Evolutionary conservation across 768 basidiomycete genomes (phyloP), one percentile per base, ranked within the genome.

Genomic region (Rhodotorula kratochvilovae): DNA sequence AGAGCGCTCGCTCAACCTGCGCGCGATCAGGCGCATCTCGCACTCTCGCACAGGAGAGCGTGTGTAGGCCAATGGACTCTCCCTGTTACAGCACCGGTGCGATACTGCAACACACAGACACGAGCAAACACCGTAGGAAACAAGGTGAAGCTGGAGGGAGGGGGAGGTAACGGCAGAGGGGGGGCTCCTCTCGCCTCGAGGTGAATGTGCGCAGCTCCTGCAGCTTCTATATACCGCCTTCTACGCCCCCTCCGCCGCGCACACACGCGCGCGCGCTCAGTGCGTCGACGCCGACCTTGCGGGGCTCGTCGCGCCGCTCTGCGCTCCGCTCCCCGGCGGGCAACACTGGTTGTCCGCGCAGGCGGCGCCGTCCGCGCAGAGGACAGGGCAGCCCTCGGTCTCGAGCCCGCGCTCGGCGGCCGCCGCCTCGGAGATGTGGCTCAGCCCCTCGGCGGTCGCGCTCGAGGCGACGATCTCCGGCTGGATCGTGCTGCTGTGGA

Each of bases 401-500:
- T 68, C 67, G 23, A 63, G 55, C 0, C 70, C 70, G 25, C 45
- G 27, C 27, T 61, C 64, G 54, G 70, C 60, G 1, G 70, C 70
- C 23, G 70, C 70, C 6, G 61, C 39, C 11, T 45, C 60, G 2
- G 60, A 62, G 61, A 71, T 57, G 70, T 71, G 70, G 48, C 48
- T 27, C 12, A 54, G 51, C 17, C 35, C 54, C 3, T 6, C 53
- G 35, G 46, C 13, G 17, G 45, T 33, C 11, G 25, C 43, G 29
- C 33, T 25, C 48, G 45, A 35, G 2, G 61, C 70, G 55, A 76
- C 69, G 27, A 75, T 63, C 51, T 78, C 74, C 36, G 76, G 76
- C 61, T 78, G 77, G 53, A 78, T 78, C 19, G 77, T 78, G 29
- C 74, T 76, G 63, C 2, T 91, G 81, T 98, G 96, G 68, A 99